A percentile compares a stretch with the other conserved stretches of the same genome.
Conservation (phyloP, 257 asterid species). For the Asclepias syriaca region DNA sequence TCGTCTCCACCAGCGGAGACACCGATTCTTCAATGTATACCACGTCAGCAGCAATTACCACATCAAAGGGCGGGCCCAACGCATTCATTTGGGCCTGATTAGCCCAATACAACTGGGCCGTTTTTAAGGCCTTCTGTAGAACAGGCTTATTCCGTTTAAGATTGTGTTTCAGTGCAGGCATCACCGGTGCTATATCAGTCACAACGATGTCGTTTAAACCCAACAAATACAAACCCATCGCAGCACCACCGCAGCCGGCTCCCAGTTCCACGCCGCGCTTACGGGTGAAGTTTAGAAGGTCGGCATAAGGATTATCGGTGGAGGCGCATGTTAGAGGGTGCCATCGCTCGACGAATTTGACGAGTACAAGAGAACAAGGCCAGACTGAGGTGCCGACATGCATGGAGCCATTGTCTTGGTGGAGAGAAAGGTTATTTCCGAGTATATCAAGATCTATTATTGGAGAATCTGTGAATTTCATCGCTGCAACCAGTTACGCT, state of each 20-base stretch:
- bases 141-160: constrained; percentile 70
- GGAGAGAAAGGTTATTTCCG: constrained; percentile 56
- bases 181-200: constrained; percentile 92
- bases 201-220: constrained; percentile 69
- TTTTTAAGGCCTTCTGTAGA: constrained; percentile 52
- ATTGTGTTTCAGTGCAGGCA: constrained; percentile 88
- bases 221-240: constrained; percentile 72
- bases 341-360: constrained; percentile 96
- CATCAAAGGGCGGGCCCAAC: constrained; percentile 63
- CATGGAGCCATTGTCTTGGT: constrained; percentile 93
- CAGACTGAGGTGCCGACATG: constrained; percentile 98
- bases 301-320: constrained; percentile 60
- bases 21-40: constrained; percentile 91
- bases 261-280: constrained; percentile 85
- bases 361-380: constrained; percentile 88
- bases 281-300: constrained; percentile 55
- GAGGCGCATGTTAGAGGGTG: constrained; percentile 38
- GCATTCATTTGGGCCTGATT: constrained; percentile 54
- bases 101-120: constrained; percentile 73
- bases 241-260: constrained; percentile 83
- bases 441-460: constrained; percentile 62
- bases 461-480: constrained; percentile 91
- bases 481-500: constrained; percentile 5
- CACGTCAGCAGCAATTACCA: constrained; percentile 81
- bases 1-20: constrained; percentile 53